Conservation (phyloP, 2,329 filamentous ascomycete genomes). For the Neoarthrinium moseri region DNA sequence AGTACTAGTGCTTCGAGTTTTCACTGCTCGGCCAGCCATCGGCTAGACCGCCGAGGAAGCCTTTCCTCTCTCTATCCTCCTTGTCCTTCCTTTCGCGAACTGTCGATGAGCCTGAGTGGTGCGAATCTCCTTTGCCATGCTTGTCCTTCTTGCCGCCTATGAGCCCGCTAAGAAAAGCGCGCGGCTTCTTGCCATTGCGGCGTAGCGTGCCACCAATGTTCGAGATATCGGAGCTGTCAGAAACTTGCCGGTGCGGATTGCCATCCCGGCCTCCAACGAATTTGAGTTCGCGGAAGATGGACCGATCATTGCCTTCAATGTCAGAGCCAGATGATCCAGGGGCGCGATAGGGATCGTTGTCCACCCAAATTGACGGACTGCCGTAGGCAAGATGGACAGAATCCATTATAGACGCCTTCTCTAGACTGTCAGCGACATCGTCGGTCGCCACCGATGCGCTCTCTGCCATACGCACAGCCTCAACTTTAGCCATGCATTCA, state of each 20-base stretch:
- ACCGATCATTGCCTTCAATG: conserved; percentile 24
- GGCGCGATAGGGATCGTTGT: conserved; percentile 33
- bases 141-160: conserved; percentile 34
- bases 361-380: conserved; percentile 31
- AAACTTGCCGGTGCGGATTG: conserved; percentile 24
- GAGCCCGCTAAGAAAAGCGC: conserved; percentile 40
- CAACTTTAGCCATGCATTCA: conserved; percentile 49
- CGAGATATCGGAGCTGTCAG: conserved; percentile 29
- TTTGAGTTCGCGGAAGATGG: conserved; percentile 18
- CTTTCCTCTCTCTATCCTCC: conserved; percentile 23
- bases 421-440: conserved; percentile 46
- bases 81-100: conserved; percentile 28
- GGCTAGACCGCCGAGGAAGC: conserved; percentile 25
- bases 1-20: conserved; percentile 30
- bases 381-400: conserved; percentile 34
- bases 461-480: conserved; percentile 41
- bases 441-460: conserved; percentile 28
- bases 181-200: conserved; percentile 37
- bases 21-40: conserved; percentile 28
- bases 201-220: conserved; percentile 32
- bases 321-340: conserved; percentile 55
- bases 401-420: conserved; percentile 40
- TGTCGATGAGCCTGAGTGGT: conserved; percentile 13
- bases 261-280: conserved; percentile 19
- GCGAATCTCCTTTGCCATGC: conserved; percentile 10